phyloP scores from a whole-genome alignment of 176 grass and related monocot species.

The Secale cereale region DNA sequence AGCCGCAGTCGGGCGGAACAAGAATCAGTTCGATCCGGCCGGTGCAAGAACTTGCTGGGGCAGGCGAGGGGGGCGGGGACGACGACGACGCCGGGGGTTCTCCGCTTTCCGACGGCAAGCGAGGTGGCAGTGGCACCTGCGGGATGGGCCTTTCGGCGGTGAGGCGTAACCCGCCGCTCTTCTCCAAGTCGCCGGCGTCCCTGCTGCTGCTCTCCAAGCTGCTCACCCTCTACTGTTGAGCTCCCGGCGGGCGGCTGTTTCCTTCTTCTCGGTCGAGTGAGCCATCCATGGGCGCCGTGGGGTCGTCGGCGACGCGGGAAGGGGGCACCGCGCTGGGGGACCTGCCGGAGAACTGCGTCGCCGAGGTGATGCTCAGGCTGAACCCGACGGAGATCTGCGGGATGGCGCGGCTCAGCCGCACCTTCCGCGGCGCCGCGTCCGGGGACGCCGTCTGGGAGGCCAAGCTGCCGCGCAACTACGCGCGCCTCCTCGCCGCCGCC shows the following conservation, averaged over 20 bases:
- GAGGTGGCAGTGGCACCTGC: slow-evolving; percentile 16
- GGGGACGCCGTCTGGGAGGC: slow-evolving; percentile 74
- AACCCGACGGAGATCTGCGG: slow-evolving; percentile 80
- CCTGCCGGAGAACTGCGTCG: slow-evolving; percentile 82
- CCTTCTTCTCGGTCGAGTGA: not conserved
- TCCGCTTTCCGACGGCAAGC: slow-evolving; percentile 16
- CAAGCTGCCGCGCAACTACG: slow-evolving; percentile 89
- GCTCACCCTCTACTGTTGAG: slow-evolving; percentile 61
- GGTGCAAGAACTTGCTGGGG: not conserved
- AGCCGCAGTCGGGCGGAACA: not conserved
- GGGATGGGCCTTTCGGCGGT: slow-evolving; percentile 42
- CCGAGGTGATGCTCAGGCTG: slow-evolving; percentile 85
- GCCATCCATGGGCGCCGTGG: slow-evolving; percentile 61
- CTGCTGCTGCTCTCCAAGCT: slow-evolving; percentile 91
- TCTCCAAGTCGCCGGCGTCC: slow-evolving; percentile 54
- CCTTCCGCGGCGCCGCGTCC: slow-evolving; percentile 69
- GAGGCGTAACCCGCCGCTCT: slow-evolving; percentile 36
- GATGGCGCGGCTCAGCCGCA: slow-evolving; percentile 67
- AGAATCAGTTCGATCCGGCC: slow-evolving; percentile 2
- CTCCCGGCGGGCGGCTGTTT: not conserved
- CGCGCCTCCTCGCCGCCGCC: slow-evolving; percentile 47
- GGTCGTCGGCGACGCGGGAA: slow-evolving; percentile 36
- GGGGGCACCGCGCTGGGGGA: slow-evolving; percentile 51
- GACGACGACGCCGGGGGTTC: slow-evolving; percentile 12
- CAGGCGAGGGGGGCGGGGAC: not conserved